Evolutionary conservation across 2,329 filamentous ascomycete species (phyloP).

Genomic region (Graphilbum sp.): DNA sequence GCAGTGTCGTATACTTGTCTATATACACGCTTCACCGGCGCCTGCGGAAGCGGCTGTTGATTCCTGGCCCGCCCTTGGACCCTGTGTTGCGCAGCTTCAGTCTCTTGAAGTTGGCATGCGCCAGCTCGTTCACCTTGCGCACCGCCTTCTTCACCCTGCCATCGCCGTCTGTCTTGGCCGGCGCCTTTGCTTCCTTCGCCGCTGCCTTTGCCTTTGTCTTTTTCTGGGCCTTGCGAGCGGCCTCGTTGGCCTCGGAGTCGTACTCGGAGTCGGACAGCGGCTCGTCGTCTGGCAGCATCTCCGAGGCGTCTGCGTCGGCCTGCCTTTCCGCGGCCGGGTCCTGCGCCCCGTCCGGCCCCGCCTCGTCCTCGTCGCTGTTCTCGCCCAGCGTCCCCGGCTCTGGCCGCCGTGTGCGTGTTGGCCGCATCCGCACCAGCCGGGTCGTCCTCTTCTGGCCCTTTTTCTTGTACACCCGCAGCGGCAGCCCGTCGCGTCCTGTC

Average conservation of each 20-base stretch:
- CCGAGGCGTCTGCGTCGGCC: slow-evolving; percentile 10
- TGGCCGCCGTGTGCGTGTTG: slow-evolving; percentile 32
- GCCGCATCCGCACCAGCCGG: slow-evolving; percentile 46
- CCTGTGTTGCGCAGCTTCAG: slow-evolving; percentile 47
- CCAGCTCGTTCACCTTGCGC: slow-evolving; percentile 46
- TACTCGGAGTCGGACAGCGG: slow-evolving; percentile 22
- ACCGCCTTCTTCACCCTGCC: slow-evolving; percentile 32
- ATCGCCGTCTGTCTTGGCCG: slow-evolving; percentile 14
- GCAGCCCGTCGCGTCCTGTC: slow-evolving; percentile 33
- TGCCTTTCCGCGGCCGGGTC: slow-evolving; percentile 24
- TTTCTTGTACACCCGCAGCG: slow-evolving; percentile 58
- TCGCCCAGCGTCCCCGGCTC: slow-evolving; percentile 15
- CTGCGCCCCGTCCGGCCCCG: slow-evolving; percentile 22
- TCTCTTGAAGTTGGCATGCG: slow-evolving; percentile 50
- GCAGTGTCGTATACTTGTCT: no score
- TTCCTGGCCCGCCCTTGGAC: slow-evolving; percentile 42
- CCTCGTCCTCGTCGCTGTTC: slow-evolving; percentile 19
- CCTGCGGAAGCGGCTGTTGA: slow-evolving; percentile 41
- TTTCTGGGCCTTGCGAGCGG: slow-evolving; percentile 12
- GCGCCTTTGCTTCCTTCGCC: slow-evolving; percentile 8
- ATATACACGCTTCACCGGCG: slow-evolving; percentile 22
- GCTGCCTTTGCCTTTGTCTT: slow-evolving; percentile 11
- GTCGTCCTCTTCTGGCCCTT: slow-evolving; percentile 72
- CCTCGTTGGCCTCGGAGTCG: slow-evolving; percentile 18
- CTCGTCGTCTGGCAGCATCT: slow-evolving; percentile 12